Percentiles rank a stretch among this genome's conserved stretches.
phyloP scores from a whole-genome alignment of 2,329 filamentous ascomycete species.

The Mariannaea sp. region DNA sequence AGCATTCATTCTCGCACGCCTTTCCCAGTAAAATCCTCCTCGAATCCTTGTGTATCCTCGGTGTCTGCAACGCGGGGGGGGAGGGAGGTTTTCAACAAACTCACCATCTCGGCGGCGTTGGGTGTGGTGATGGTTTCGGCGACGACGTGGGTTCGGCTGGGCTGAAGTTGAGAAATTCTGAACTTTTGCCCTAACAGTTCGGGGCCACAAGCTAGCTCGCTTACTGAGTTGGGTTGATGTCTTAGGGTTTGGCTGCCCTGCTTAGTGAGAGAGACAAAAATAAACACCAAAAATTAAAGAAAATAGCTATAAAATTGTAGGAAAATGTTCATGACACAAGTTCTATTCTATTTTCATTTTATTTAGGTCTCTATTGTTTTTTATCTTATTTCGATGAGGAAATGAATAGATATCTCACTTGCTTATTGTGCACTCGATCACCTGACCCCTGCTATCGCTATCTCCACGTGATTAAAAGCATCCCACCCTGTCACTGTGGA shows the following conservation, averaged over 20 bases:
- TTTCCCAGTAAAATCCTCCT: conserved; percentile 25
- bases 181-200: conserved; percentile 51
- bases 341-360: rapidly evolving
- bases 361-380: neutral
- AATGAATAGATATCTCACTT: conserved; percentile 1
- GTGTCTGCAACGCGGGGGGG: conserved; percentile 29
- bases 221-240: conserved; percentile 47
- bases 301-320: conserved; percentile 20
- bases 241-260: conserved; percentile 51
- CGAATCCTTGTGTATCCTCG: conserved; percentile 24
- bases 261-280: conserved; percentile 11
- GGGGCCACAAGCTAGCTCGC: conserved; percentile 47
- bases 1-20: neutral
- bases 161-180: conserved; percentile 54
- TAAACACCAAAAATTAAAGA: conserved; percentile 8
- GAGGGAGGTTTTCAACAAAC: too few species aligned
- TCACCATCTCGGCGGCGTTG: conserved; percentile 63
- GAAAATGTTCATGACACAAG: neutral
- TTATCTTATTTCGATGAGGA: neutral
- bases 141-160: conserved; percentile 53
- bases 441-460: conserved; percentile 24
- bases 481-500: conserved; percentile 3
- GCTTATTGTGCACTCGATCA: conserved; percentile 25
- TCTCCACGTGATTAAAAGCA: conserved; percentile 31
- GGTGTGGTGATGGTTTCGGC: conserved; percentile 59